A percentile compares a stretch with the other conserved stretches of the same genome.
Evolutionary conservation across 306 rosid species (phyloP).

Genomic region (Ziziphus jujuba): DNA sequence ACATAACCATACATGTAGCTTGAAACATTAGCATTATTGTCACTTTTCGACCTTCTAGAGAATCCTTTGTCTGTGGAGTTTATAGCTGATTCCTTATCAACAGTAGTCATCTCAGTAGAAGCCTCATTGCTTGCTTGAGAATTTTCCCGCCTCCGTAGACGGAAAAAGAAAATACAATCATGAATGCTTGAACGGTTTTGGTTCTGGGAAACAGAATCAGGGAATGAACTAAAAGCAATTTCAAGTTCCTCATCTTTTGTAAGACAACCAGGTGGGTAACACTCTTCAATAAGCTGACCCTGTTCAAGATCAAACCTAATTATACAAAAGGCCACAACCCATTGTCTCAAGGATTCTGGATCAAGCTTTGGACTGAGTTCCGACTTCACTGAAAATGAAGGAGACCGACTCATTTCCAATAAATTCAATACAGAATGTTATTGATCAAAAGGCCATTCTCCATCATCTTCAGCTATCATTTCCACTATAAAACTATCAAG

Average conservation of each 20-base stretch:
- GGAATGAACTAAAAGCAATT: slow-evolving; percentile 78
- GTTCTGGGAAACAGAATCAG: slow-evolving; percentile 86
- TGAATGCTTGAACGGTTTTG: slow-evolving; percentile 86
- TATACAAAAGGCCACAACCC: slow-evolving; percentile 80
- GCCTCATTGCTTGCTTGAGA: slow-evolving; percentile 39
- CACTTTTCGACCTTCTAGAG: slow-evolving; percentile 34
- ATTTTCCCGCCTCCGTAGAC: slow-evolving; percentile 48
- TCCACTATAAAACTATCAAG: slow-evolving; percentile 29
- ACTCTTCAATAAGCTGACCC: slow-evolving; percentile 94
- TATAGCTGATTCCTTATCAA: slow-evolving; percentile 36
- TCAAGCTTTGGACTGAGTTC: slow-evolving; percentile 69
- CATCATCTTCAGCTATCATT: slow-evolving; percentile 29
- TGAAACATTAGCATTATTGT: slow-evolving; percentile 32
- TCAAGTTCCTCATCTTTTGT: slow-evolving; percentile 83
- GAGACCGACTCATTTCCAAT: slow-evolving; percentile 76
- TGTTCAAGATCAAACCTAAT: slow-evolving; percentile 91
- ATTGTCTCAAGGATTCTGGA: slow-evolving; percentile 60
- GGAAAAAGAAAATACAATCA: slow-evolving; percentile 85
- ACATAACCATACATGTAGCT: slow-evolving; percentile 85
- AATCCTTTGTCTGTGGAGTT: slow-evolving; percentile 29
- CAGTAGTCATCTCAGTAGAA: slow-evolving; percentile 40
- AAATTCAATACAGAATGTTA: slow-evolving; percentile 26
- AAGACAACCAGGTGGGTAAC: slow-evolving; percentile 73
- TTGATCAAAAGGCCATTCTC: slow-evolving; percentile 35
- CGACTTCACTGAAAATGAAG: slow-evolving; percentile 65